phyloP scores from a whole-genome alignment of 352 stramenopile genomes.

The Pythium grandisporangium region DNA sequence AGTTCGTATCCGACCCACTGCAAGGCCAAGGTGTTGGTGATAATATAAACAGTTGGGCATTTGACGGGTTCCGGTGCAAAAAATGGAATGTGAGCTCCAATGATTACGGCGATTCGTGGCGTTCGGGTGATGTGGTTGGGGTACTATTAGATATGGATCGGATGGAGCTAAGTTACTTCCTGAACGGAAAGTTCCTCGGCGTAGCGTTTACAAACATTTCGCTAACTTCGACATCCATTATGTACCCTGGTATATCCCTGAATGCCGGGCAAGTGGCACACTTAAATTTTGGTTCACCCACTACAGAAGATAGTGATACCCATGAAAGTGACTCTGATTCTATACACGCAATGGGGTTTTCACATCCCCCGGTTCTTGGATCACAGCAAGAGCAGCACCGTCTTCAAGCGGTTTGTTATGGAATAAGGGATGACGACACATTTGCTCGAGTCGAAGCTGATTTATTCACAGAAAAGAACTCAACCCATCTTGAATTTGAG shows the following conservation, averaged over 20 bases:
- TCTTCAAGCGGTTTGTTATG: conserved; percentile 35
- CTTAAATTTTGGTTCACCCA: conserved; percentile 88
- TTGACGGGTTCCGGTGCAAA: conserved; percentile 84
- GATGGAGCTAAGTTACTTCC: conserved; percentile 81
- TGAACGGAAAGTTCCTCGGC: conserved; percentile 88
- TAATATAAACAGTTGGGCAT: conserved; percentile 85
- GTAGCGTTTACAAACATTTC: conserved; percentile 63
- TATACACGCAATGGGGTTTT: too few relatives aligned
- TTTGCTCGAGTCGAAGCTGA: too few relatives aligned
- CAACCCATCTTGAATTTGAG: too few relatives aligned
- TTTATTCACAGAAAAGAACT: too few relatives aligned
- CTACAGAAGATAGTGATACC: too few relatives aligned
- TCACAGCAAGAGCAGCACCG: conserved; percentile 28
- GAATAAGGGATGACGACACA: too few relatives aligned
- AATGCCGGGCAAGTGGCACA: conserved; percentile 71
- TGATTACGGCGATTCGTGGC: conserved; percentile 84
- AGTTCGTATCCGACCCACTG: conserved; percentile 75
- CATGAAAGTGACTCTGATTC: too few relatives aligned
- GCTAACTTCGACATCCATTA: conserved; percentile 24
- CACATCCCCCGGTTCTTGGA: too few relatives aligned
- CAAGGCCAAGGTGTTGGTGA: conserved; percentile 90
- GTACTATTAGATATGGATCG: conserved; percentile 81
- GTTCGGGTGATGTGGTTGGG: conserved; percentile 74
- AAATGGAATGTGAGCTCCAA: conserved; percentile 82
- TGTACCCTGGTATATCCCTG: conserved; percentile 81